Evolutionary conservation across 768 basidiomycete genomes (phyloP).

Genomic region (Ramaria sp.): DNA sequence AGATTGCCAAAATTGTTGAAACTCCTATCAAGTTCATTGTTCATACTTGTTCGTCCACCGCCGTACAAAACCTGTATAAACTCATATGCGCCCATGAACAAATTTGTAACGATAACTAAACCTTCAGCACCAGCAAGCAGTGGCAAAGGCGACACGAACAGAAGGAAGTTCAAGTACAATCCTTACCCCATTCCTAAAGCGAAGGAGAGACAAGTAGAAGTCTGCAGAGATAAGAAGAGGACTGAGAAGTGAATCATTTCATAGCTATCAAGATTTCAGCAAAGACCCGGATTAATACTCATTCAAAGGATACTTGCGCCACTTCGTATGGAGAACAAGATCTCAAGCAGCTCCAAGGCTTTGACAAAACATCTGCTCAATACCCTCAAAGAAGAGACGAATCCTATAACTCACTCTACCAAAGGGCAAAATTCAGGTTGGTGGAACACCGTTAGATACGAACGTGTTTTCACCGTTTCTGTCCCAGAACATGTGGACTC

Average conservation of each 20-base stretch:
- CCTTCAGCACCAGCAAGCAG: slow-evolving; percentile 11
- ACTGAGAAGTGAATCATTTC: slow-evolving; percentile 11
- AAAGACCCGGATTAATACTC: background rate
- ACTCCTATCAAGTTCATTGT: background rate
- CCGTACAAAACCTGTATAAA: background rate
- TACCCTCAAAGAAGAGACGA: slow-evolving; percentile 50
- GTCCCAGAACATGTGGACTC: slow-evolving; percentile 47
- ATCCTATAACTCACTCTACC: slow-evolving; percentile 73
- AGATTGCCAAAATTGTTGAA: too few species aligned
- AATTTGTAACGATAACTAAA: slow-evolving; percentile 21
- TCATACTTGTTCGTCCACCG: background rate
- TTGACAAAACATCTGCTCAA: slow-evolving; percentile 50
- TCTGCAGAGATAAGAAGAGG: slow-evolving; percentile 16
- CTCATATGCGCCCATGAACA: slow-evolving; percentile 20
- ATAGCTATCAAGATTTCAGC: background rate
- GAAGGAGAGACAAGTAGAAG: slow-evolving; percentile 17
- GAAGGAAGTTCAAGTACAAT: slow-evolving; percentile 16
- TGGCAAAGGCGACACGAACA: slow-evolving; percentile 13
- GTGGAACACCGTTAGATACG: slow-evolving; percentile 10
- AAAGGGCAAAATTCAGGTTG: slow-evolving; percentile 49
- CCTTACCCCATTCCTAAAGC: slow-evolving; percentile 18
- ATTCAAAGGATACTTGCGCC: slow-evolving; percentile 22
- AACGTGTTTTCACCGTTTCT: background rate
- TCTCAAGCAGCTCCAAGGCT: slow-evolving; percentile 26
- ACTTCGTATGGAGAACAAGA: slow-evolving; percentile 18